Conservation (phyloP, 805 yeast species). For the Wickerhamiella azyma region DNA sequence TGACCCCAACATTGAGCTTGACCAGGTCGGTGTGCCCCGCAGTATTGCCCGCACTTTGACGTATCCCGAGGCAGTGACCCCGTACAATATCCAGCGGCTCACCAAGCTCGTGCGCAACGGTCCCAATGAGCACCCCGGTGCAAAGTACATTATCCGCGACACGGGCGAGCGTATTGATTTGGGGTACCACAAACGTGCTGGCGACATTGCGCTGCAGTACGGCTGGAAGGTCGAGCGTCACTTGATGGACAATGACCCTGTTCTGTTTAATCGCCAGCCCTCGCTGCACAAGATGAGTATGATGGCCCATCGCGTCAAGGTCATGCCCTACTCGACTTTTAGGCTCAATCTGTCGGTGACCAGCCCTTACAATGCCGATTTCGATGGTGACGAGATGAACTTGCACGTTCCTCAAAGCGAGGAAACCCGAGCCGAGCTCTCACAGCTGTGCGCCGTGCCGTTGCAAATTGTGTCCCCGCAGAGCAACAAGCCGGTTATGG, state of each 20-base stretch:
- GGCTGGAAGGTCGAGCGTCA: conserved; percentile 99
- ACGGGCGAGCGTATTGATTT: conserved; percentile 98
- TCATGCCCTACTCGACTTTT: conserved; percentile 97
- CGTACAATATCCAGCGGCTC: conserved; percentile 85
- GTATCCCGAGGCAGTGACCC: conserved; percentile 96
- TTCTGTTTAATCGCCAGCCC: conserved; percentile 96
- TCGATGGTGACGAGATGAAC: conserved; percentile 99
- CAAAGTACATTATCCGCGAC: conserved; percentile 94
- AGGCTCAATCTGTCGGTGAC: conserved; percentile 93
- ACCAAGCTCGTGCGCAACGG: conserved; percentile 94
- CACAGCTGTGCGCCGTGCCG: conserved; percentile 93
- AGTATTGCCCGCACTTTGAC: conserved; percentile 91
- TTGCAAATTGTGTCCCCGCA: conserved; percentile 96
- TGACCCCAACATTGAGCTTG: conserved; percentile 94
- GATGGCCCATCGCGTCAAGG: conserved; percentile 99
- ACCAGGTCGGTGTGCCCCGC: conserved; percentile 97
- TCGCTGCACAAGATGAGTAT: conserved; percentile 98
- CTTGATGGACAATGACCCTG: conserved; percentile 94
- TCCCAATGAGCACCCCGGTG: conserved; percentile 99
- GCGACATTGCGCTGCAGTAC: conserved; percentile 92
- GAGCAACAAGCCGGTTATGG: conserved; percentile 98
- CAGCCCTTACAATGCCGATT: conserved; percentile 99
- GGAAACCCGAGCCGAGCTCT: conserved; percentile 92
- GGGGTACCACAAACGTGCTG: conserved; percentile 94
- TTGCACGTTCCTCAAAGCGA: conserved; percentile 98